Conservation (phyloP, 257 asterid genomes). For the Solanum sitiens region DNA sequence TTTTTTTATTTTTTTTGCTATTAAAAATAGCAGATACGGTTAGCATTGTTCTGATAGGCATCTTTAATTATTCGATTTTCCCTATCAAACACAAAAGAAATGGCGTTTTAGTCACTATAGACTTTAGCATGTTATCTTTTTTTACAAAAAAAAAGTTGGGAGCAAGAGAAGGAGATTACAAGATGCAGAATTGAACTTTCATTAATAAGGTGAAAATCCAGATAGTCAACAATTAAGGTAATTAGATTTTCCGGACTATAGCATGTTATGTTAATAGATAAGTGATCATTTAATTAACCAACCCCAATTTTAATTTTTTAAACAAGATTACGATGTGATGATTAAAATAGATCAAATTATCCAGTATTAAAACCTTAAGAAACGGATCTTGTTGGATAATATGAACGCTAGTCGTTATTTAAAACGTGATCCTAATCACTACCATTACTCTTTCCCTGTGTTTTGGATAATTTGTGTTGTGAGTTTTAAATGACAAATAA, state of each 20-base stretch:
- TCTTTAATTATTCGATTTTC: not conserved
- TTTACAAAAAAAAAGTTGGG: rapidly evolving
- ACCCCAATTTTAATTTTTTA: not conserved
- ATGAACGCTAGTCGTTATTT: not conserved
- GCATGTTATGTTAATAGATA: too few relatives aligned
- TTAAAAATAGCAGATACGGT: not conserved
- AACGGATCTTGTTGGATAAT: not conserved
- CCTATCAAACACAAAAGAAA: not conserved
- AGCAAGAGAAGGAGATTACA: not conserved
- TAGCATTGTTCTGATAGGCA: not conserved
- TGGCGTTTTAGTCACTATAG: not conserved
- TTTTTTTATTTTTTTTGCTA: not conserved
- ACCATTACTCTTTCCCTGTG: not conserved
- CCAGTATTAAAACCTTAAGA: not conserved
- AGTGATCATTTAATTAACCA: not conserved
- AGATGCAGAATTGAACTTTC: not conserved
- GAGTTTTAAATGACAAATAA: not conserved
- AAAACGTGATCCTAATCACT: not conserved
- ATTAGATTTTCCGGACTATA: too few relatives aligned
- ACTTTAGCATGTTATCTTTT: not conserved
- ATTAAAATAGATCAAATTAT: not conserved
- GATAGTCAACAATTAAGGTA: too few relatives aligned
- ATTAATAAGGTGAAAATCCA: not conserved
- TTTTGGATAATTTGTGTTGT: not conserved
- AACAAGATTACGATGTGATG: not conserved